Base-by-base conservation (phyloP, 306 rosid species). In the Dryas drummondii region DNA sequence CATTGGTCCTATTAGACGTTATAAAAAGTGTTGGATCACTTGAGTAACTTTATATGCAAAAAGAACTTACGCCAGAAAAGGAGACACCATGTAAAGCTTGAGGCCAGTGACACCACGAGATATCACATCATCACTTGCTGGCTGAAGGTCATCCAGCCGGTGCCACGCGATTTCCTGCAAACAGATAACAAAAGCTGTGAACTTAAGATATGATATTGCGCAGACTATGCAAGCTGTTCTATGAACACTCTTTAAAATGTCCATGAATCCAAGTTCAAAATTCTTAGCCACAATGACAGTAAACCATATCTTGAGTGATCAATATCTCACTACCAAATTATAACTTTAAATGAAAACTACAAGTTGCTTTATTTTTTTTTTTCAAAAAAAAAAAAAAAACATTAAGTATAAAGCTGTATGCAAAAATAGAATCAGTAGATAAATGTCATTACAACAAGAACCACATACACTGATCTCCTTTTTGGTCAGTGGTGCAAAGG, bases 141-240 rank as follows among this genome's bases (percentile, higher is more conserved):
- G 93, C 64, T 85, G 91, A 78, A 94, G 90, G 6, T 94, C 98
- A 84, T 90, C 98, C 68, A 94, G 89, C 57, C 96, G 87, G 11
- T 91, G 98, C 98, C 98, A 94, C 13, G 97, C 90, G 72, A 94
- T 94, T 88, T 94, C 98, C 98, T 94, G 87, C 85, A 82, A 53
- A 45, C 74, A 76, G 70, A 76, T 42, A 64, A 75, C 71, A 78
- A 68, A 48, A 72, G 37, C 17, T 66, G 78, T 53, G 62, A 52
- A 27, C 73, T 87, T 73, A 83, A 64, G 65, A 74, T 72, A 74
- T 49, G 66, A 47, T 57, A 46, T 61, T 44, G 68, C 52, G 57
- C 66, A 68, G 8, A 13, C 66, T 60, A 9, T 40, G 10, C 63
- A 40, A 14, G 40, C 12, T 55, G 37, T 47, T 47, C 56, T 41